Base-by-base conservation (phyloP, 2,329 filamentous ascomycete genomes). In the Xylaria polymorpha region DNA sequence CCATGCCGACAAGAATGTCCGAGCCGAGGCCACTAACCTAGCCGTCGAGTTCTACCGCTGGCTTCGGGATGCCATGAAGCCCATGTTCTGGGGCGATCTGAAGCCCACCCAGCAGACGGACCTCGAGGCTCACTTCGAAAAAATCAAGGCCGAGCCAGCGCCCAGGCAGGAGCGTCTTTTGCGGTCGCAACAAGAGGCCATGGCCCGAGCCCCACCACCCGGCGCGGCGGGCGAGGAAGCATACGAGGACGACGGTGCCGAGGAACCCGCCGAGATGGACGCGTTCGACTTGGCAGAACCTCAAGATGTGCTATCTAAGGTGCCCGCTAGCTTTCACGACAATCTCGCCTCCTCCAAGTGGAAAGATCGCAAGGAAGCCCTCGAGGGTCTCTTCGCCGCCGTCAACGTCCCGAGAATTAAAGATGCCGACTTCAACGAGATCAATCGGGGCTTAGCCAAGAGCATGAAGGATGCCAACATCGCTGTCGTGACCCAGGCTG, bases 381-480 rank as follows among this genome's bases (percentile, higher is more conserved):
- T 98, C 3, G 96, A 99, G 70, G 93, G 89, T 10, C 85, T 98
- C 0, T 91, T 91, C 74, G 87, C 88, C 15, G 86, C 89, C 3
- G 81, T 97, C 64, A 97, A 97, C 75, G 91, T 97, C 48, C 94
- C 95, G 15, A 88, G 91, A 70, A 97, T 99, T 80, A 97, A 97
- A 80, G 95, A 98, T 74, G 93, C 90, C 7, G 91, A 93, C 64
- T 98, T 94, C 77, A 89, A 91, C 78, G 95, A 98, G 75, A 87
- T 98, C 73, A 89, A 93, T 65, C 88, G 93, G 69, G 91, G 89
- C 4, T 86, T 98, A 64, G 95, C 96, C 53, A 99, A 98, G 81
- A 94, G 90, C 75, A 99, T 99, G 96, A 99, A 99, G 81, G 97
- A 99, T 75, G 96, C 97, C 75, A 99, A 99, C 78, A 92, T 99